These are phyloP conservation scores for Exophiala phaeomuriformis DNA, from an alignment of 2,329 filamentous ascomycete genomes.

Conservation along the genomic window DNA sequence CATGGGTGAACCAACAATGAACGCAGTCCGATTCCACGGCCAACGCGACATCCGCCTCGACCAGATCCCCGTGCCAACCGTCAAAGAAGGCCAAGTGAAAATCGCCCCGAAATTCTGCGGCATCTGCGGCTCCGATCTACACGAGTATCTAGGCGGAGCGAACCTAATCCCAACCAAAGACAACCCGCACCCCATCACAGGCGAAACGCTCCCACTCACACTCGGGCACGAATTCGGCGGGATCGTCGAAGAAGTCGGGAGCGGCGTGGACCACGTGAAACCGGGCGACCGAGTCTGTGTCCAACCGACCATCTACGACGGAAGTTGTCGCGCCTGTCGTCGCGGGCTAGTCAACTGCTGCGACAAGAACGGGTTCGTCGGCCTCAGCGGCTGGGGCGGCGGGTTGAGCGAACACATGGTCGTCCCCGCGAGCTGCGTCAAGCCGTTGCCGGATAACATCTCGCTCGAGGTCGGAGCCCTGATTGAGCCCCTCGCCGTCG, in stretches of 20 bases:
- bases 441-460: conserved; percentile 46
- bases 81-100: conserved; percentile 39
- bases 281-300: conserved; percentile 44
- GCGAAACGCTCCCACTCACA: conserved; percentile 46
- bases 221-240: conserved; percentile 50
- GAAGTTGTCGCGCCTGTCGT: conserved; percentile 46
- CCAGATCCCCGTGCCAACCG: conserved; percentile 36
- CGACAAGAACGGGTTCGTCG: conserved; percentile 48
- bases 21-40: conserved; percentile 43
- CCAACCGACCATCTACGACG: conserved; percentile 51
- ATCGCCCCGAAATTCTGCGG: conserved; percentile 29
- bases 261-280: conserved; percentile 44
- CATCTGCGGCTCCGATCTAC: conserved; percentile 34
- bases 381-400: conserved; percentile 46
- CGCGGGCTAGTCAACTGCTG: conserved; percentile 50
- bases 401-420: conserved; percentile 48
- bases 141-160: conserved; percentile 45
- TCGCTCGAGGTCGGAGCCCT: conserved; percentile 47
- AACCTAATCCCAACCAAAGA: conserved; percentile 41
- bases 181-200: conserved; percentile 49
- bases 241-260: conserved; percentile 45
- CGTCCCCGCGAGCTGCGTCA: conserved; percentile 41
- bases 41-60: conserved; percentile 40
- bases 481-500: conserved; percentile 49
- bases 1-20: conserved; percentile 30